Conservation (phyloP, 257 asterid genomes). For the Rubia yunnanensis region DNA sequence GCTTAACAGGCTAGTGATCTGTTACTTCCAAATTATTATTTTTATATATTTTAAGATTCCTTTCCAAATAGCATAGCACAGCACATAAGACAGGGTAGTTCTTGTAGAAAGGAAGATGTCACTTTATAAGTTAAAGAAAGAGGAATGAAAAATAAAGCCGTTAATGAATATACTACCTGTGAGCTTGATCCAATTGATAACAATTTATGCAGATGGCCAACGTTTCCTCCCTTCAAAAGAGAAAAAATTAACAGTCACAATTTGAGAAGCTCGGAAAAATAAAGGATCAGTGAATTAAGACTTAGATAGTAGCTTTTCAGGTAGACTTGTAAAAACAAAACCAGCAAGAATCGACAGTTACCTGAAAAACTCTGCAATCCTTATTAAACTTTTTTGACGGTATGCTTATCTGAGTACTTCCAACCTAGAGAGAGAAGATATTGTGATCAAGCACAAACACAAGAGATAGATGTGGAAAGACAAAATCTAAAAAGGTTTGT, state of each 20-base stretch:
- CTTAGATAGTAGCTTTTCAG: neutral
- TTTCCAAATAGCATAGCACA: neutral
- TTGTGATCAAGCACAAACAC: neutral
- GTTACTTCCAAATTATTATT: neutral
- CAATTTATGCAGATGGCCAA: slow-evolving; percentile 85
- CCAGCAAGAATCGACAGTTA: slow-evolving; percentile 13
- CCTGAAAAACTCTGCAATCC: slow-evolving; percentile 85
- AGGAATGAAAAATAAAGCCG: neutral
- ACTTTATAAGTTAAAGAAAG: neutral
- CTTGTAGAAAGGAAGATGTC: neutral
- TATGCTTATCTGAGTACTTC: slow-evolving; percentile 52
- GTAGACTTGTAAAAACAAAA: slow-evolving; percentile 7
- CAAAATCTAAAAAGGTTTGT: neutral
- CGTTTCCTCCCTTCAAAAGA: slow-evolving; percentile 86
- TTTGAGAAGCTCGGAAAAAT: neutral
- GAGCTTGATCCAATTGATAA: slow-evolving; percentile 89
- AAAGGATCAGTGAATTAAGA: neutral
- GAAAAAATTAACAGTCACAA: slow-evolving; percentile 14
- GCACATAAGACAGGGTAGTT: neutral
- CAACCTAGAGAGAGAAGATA: slow-evolving; percentile 32
- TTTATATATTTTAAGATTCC: neutral
- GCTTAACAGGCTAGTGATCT: neutral
- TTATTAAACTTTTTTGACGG: slow-evolving; percentile 44
- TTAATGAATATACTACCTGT: slow-evolving; percentile 45
- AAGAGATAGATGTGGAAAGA: neutral